Base-by-base conservation (phyloP, 1,139 yeast species). In the Taphrina communis region DNA sequence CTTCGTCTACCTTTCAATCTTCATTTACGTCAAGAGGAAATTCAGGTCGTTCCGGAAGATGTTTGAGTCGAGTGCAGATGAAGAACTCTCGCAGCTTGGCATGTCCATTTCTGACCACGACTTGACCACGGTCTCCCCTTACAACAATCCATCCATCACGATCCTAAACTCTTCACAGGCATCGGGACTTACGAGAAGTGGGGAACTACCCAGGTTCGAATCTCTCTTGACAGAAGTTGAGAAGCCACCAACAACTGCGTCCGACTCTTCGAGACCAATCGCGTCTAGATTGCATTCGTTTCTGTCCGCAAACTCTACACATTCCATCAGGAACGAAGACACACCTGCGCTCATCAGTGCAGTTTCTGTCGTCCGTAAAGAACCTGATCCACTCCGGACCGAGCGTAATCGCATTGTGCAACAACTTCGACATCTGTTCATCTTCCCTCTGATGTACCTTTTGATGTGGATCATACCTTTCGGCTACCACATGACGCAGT, bases 1-100 rank as follows among this genome's bases (percentile, higher is more conserved):
- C 68, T 78, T 83, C 35, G 85, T 90, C 61, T 92, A 92, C 78
- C 81, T 86, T 62, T 81, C 88, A 66, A 88, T 92, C 70, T 92
- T 92, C 78, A 79, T 86, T 72, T 90, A 88, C 75, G 95, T 92
- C 44, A 83, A 87, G 73, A 68, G 42, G 12, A 57, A 59, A 17
- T 70, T 70, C 70, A 44, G 50, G 19, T 51, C 57, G 11, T 39
- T 63, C 25, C n/a, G 48, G 17, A 42, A 42, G 17, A 17, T 62
- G 42, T 60, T 61, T 41, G 56, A 25, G 39, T 19, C 38, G 14
- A 38, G 46, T 12, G 11, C 39, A 7, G 52, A 19, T n/a, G 38
- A 56, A 19, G 53, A 50, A 21, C 6, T 50, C 6, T 50, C 53
- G 6, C 53, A 50, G 53, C 53, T 50, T 4, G 53, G 53, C 14